Evolutionary conservation across 495 filamentous ascomycete genomes (phyloP).

Genomic region (Hyaloscypha hepaticicola): DNA sequence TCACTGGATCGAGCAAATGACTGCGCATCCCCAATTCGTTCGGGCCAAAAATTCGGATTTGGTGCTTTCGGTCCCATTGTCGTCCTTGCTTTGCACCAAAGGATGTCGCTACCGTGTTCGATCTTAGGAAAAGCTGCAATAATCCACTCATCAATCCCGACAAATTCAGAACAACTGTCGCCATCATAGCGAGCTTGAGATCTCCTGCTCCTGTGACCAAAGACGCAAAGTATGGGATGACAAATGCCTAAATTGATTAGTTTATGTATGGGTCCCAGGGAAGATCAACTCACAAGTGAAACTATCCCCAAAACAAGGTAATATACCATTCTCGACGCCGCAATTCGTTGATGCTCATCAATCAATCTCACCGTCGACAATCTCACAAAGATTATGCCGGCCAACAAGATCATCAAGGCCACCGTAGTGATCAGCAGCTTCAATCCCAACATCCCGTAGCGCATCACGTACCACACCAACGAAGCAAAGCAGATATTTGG

Average conservation of each 20-base stretch:
- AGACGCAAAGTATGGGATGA: conserved; percentile 37
- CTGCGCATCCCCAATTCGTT: conserved; percentile 32
- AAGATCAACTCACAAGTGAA: conserved; percentile 33
- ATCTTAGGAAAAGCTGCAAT: conserved; percentile 38
- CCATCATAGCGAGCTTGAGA: conserved; percentile 35
- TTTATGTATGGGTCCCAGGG: neutral
- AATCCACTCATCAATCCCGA: conserved; percentile 36
- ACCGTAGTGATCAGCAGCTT: conserved; percentile 24
- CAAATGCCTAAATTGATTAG: conserved; percentile 32
- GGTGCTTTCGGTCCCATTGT: conserved; percentile 23
- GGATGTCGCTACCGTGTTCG: conserved; percentile 36
- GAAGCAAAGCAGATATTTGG: conserved; percentile 32
- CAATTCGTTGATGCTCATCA: conserved; percentile 36
- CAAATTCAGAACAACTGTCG: conserved; percentile 38
- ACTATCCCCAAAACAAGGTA: conserved; percentile 35
- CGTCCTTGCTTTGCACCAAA: conserved; percentile 30
- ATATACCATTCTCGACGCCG: conserved; percentile 40
- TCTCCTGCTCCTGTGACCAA: conserved; percentile 17
- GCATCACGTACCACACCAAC: conserved; percentile 34
- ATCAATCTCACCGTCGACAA: conserved; percentile 31
- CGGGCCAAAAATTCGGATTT: conserved; percentile 34
- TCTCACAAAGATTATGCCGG: conserved; percentile 28
- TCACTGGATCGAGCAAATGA: conserved; percentile 29
- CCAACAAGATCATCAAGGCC: conserved; percentile 29
- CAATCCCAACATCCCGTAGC: conserved; percentile 33